Base-by-base conservation (phyloP, 2,329 filamentous ascomycete genomes). In the Ophioceras dolichostomum region DNA sequence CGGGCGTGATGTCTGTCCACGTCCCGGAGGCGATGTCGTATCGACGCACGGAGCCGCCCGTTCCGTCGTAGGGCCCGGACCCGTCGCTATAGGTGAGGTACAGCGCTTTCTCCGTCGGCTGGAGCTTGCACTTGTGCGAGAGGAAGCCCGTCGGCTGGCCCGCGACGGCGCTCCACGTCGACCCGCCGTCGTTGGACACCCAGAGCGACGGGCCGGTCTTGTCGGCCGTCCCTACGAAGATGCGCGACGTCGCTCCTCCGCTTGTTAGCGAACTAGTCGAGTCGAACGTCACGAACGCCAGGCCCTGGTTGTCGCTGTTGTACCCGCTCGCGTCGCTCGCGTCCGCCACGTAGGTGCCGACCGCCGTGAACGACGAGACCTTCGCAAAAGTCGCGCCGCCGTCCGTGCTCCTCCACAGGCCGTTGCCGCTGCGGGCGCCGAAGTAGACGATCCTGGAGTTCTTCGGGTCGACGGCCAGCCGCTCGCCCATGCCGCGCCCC, bases 1-100 rank as follows among this genome's bases (percentile, higher is more conserved):
- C 65, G 1, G 72, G 72, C 0, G 68, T 75, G 46, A 76, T 76
- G 46, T 77, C 57, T 10, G 59, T 69, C 69, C 70, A 76, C 1
- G 54, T 60, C 21, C 55, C 52, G 3, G 55, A 54, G 2, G 60
- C 47, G 32, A 75, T 61, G 39, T 72, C 64, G 43, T 74, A 76
- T 39, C 67, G 64, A 41, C 67, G 70, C 1, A 76, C 65, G 0
- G 60, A 68, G 18, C 73, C 72, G 3, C 56, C 45, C 0, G 59
- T 64, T 10, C 71, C 72, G 40, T 76, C 72, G 39, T 74, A 76
- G 2, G 72, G 73, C 0, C 73, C 73, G 0, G 61, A 61, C 0
- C 68, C 70, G 35, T 76, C 64, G 13, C 60, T 61, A 47, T 76
- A 76, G 0, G 51, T 67, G 5, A 76, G 47, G 43, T 76, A 76